Conservation (phyloP, 306 rosid genomes). For the Psophocarpus tetragonolobus region DNA sequence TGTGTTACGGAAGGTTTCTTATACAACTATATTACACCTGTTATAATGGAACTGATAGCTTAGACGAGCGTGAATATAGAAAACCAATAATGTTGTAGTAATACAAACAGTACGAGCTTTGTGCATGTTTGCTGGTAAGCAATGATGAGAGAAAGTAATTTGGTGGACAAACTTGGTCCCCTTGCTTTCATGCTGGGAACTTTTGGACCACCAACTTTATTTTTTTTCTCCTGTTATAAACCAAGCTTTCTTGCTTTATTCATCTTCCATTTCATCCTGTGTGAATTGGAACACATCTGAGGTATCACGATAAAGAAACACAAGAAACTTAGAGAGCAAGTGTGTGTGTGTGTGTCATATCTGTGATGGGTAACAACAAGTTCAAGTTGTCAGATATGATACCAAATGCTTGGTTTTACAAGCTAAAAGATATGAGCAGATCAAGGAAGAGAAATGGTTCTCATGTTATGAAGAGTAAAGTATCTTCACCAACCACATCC, state of each 20-base stretch:
- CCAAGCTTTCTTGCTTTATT: conserved; percentile 27
- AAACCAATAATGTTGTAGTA: conserved; percentile 33
- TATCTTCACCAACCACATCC: conserved; percentile 43
- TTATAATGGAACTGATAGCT: conserved; percentile 25
- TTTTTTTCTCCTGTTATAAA: conserved; percentile 27
- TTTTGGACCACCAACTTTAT: conserved; percentile 46
- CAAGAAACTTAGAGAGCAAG: conserved; percentile 15
- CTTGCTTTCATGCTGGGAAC: conserved; percentile 45
- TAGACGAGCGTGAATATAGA: conserved; percentile 31
- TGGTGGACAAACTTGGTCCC: conserved; percentile 55
- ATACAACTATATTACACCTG: conserved; percentile 31
- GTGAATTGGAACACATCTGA: conserved; percentile 23
- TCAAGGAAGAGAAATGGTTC: conserved; percentile 54
- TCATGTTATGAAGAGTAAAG: conserved; percentile 53
- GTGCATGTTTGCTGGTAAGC: conserved; percentile 51
- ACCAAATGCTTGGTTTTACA: conserved; percentile 97
- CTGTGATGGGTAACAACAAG: conserved; percentile 78
- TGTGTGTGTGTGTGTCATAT: neutral
- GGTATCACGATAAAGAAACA: conserved; percentile 19
- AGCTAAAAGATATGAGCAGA: conserved; percentile 86
- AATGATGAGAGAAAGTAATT: conserved; percentile 49
- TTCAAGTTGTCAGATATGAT: conserved; percentile 89
- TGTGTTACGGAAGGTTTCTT: conserved; percentile 25
- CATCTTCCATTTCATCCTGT: conserved; percentile 36
- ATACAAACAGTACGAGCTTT: conserved; percentile 40